Evolutionary conservation across 2,329 filamentous ascomycete species (phyloP), one percentile per base, ranked within the genome.

Genomic region (Ophiosphaerella narmari): DNA sequence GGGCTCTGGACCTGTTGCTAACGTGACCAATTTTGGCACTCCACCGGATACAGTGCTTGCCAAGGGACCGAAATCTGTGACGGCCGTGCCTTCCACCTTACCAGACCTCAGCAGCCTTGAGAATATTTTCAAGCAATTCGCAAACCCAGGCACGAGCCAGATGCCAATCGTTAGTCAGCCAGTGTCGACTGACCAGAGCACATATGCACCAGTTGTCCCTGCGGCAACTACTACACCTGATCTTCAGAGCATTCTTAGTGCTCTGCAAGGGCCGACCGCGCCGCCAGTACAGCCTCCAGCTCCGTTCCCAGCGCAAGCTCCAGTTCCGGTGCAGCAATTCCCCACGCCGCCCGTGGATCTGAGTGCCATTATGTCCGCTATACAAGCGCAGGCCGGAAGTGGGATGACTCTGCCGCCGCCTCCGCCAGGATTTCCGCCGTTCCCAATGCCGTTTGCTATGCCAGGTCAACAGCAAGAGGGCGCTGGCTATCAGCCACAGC

Each of bases 21-120:
- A 59, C 1, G 57, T 69, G 5, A 71, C 66, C 18, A 54, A 67
- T 5, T 78, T 80, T 50, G 78, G 77, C 3, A 29, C 59, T 11
- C 72, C 75, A 13, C 58, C 65, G 5, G 62, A 71, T 1, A 48
- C 45, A 26, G 59, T 67, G 16, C 34, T 68, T 16, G 39, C 55
- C 7, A 64, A 68, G 12, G 52, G 55, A 5, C 66, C 69, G 3
- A 60, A 67, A 18, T 18, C 54, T 14, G 24, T 56, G 13, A 39
- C 48, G 13, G 46, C 59, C 37, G 34, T 61, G 21, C 32, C 50
- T 1, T 18, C 54, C 6, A 23, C 52, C 21, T 24, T 53, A 8
- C 49, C 60, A 13, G 63, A 71, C 41, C 50, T 71, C 11, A 62
- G 55, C 37, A 52, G 51, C 14, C 54, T 72, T 8, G 63, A 71